phyloP scores from a whole-genome alignment of 2,329 filamentous ascomycete species.

The Fusarium sp. region DNA sequence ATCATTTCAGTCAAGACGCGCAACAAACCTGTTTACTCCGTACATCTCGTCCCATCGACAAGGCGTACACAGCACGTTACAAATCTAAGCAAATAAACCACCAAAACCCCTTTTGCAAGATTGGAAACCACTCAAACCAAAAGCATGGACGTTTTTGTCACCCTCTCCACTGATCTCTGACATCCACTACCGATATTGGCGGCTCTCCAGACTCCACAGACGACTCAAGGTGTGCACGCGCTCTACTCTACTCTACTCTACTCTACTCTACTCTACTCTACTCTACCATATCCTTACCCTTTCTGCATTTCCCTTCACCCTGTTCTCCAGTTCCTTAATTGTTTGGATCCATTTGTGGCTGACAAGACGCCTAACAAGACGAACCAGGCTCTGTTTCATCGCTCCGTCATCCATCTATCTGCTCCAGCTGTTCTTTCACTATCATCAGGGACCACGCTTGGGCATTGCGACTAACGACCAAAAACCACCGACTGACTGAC shows the following conservation, averaged over 20 bases:
- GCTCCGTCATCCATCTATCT: conserved; percentile 4
- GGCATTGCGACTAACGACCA: conserved; percentile 18
- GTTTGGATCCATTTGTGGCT: conserved; percentile 17
- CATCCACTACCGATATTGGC: conserved; percentile 36
- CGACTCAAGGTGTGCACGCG: conserved; percentile 12
- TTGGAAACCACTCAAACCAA: conserved; percentile 26
- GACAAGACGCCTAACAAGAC: conserved; percentile 17
- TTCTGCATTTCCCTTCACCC: conserved; percentile 8
- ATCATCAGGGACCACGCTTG: conserved; percentile 6
- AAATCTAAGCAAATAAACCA: conserved; percentile 22
- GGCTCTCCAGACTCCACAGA: conserved; percentile 30
- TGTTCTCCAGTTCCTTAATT: conserved; percentile 17
- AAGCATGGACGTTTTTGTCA: conserved; percentile 23
- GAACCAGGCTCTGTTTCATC: conserved; percentile 9
- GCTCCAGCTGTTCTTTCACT: conserved; percentile 3
- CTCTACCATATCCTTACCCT: not conserved
- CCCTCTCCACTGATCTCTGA: conserved; percentile 40
- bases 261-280: conserved; percentile 16
- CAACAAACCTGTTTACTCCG: conserved; percentile 38
- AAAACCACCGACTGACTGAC: conserved; percentile 12
- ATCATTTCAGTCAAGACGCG: conserved; percentile 19
- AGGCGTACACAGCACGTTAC: conserved; percentile 10
- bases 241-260: conserved; percentile 13
- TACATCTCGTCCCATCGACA: conserved; percentile 18
- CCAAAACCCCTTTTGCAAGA: conserved; percentile 31